Base-by-base conservation (phyloP, 495 filamentous ascomycete genomes). In the Trichoderma asperelloides region DNA sequence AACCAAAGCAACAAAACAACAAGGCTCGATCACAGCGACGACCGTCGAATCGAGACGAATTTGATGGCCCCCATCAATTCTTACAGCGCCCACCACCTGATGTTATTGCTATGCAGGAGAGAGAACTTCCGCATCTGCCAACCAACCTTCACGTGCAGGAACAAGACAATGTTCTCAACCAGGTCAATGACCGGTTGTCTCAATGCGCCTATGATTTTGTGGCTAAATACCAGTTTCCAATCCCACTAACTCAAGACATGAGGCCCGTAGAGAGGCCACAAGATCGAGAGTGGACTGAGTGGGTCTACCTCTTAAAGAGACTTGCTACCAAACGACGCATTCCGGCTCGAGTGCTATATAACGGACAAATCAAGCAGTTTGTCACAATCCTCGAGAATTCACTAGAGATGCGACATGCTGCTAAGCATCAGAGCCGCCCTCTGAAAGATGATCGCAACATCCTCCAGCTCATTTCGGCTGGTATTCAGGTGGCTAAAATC, bases 361-460 rank as follows among this genome's bases (percentile, higher is more conserved):
- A 93, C 75, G 88, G 90, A 68, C 91, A 94, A 77, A 96, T 96
- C 78, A 93, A 93, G 75, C 89, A 93, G 75, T 84, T 93, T 73
- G 88, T 91, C 67, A 93, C 90, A 51, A 85, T 93, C 33, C 77
- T 94, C 74, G 89, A 92, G 72, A 92, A 92, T 72, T 91, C 89
- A 66, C 78, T 92, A 77, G 90, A 93, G 79, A 91, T 92, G 89
- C 85, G 91, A 67, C 91, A 93, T 43, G 73, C 76, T 21, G 89
- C 90, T 57, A 91, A 91, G 80, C 89, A 93, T 77, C 90, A 92
- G 75, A 88, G 86, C 62, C 84, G 91, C 57, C 90, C 91, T 21
- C 80, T 92, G 68, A 96, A 96, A 84, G 91, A 96, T 80, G 91
- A 96, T 76, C 85, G 91, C 70, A 93, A 93, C 74, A 90, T 96